These are phyloP conservation scores for Celoporthe dispersa DNA, from an alignment of 2,329 filamentous ascomycete genomes.

Conservation along the genomic window DNA sequence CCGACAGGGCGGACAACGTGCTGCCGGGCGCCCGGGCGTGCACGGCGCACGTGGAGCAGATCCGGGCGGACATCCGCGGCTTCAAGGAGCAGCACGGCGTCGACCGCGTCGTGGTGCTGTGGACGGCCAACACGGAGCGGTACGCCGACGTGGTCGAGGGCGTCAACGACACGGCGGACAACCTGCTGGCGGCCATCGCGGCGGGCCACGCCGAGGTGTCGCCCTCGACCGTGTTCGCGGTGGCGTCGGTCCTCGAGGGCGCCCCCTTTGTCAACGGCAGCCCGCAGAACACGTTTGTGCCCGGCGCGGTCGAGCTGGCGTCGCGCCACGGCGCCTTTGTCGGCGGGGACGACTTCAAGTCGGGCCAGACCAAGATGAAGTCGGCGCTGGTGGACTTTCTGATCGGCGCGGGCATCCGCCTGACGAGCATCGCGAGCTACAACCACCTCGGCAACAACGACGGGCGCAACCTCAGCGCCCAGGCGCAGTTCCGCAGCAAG, in stretches of 20 bases:
- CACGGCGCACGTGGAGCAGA: slow-evolving; percentile 86
- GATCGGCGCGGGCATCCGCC: slow-evolving; percentile 97
- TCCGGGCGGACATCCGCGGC: slow-evolving; percentile 89
- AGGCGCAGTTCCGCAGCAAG: slow-evolving; percentile 99
- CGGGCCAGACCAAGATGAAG: slow-evolving; percentile 99
- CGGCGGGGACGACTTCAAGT: slow-evolving; percentile 99
- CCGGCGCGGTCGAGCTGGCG: slow-evolving; percentile 86
- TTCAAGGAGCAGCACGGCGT: slow-evolving; percentile 87
- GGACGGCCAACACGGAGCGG: slow-evolving; percentile 99
- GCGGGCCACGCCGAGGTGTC: slow-evolving; percentile 87
- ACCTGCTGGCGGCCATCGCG: slow-evolving; percentile 87
- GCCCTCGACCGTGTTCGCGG: slow-evolving; percentile 93
- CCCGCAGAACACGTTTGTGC: slow-evolving; percentile 98
- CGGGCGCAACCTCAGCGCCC: slow-evolving; percentile 96
- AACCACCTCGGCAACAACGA: slow-evolving; percentile 99
- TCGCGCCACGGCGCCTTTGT: slow-evolving; percentile 88
- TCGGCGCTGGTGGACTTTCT: slow-evolving; percentile 97
- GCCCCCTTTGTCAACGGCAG: slow-evolving; percentile 98
- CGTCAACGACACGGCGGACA: slow-evolving; percentile 96
- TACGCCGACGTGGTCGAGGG: slow-evolving; percentile 87
- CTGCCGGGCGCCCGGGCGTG: slow-evolving; percentile 82
- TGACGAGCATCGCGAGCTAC: slow-evolving; percentile 98
- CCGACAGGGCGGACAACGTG: slow-evolving; percentile 91
- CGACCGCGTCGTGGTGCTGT: slow-evolving; percentile 96
- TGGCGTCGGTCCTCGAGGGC: slow-evolving; percentile 88